Evolutionary conservation across 1,284 basidiomycete genomes (phyloP), one percentile per base, ranked within the genome.

Genomic region (Heterobasidion occidentale): DNA sequence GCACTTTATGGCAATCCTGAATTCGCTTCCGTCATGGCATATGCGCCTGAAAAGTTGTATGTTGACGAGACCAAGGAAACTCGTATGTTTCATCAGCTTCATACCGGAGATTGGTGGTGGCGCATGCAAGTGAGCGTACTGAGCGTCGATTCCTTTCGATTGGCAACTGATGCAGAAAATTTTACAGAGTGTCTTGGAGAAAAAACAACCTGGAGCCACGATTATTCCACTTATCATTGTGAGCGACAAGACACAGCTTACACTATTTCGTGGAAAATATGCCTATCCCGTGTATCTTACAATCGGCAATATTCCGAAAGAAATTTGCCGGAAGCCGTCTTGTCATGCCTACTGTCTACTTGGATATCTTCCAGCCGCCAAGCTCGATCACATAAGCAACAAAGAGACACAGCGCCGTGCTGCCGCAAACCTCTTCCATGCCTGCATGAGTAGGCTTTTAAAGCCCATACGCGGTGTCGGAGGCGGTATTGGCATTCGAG

Each of bases 361-460:
- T 4, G 56, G 51, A 11, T 56, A 56, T 48, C 36, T 56, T 4
- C 51, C 56, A n/a, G 46, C 36, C 3, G 48, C 46, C 14, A 15
- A 20, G 4, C 46, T 55, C 19, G 42, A 20, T 1, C 42, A 53
- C 8, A 52, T 52, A 17, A 45, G 2, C 7, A 19, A 52, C 20
- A 33, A 34, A 0, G 46, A 46, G 7, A 35, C 49, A 1, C 42
- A 42, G 14, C 35, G 51, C 34, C 44, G 34, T 6, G 51, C 56
- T 4, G 15, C 34, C 1, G 45, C 56, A 15, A 20, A 52, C 12
- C 60, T 62, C 53, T 65, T 64, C 50, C 68, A 69, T 56, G 36
- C 53, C 1, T 66, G 63, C 36, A 56, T 69, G 60, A 14, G 36
- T 0, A 36, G 33, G 0, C 52, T 68, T 4, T 53, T 67, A 8